Percentiles rank a stretch among this genome's conserved stretches.
These are phyloP conservation scores for Aspergillus fumigatiaffinis DNA, from an alignment of 2,329 filamentous ascomycete species.

Conservation along the genomic window DNA sequence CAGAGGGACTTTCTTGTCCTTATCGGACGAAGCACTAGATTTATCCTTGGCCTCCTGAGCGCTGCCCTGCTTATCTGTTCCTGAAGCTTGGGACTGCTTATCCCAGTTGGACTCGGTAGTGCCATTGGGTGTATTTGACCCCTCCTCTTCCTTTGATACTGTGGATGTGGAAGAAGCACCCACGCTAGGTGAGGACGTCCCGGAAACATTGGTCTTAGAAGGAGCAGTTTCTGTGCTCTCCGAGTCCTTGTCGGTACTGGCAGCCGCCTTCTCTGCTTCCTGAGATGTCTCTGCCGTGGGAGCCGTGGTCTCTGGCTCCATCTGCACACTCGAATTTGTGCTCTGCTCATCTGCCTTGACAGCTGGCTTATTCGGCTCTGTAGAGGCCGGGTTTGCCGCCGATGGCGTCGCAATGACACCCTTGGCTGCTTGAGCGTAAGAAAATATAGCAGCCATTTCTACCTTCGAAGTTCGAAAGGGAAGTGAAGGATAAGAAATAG, in stretches of 20 bases:
- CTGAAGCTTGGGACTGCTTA: conserved; percentile 59
- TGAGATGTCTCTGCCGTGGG: conserved; percentile 45
- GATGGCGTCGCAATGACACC: conserved; percentile 57
- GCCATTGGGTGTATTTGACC: conserved; percentile 58
- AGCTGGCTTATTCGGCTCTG: conserved; percentile 27
- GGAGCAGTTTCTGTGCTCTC: conserved; percentile 28
- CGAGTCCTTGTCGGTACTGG: conserved; percentile 29
- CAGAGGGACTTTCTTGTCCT: conserved; percentile 58
- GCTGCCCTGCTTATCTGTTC: conserved; percentile 53
- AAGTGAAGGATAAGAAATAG: conserved; percentile 6
- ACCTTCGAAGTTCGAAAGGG: conserved; percentile 6
- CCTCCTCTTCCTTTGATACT: conserved; percentile 57
- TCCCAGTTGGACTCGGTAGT: conserved; percentile 66
- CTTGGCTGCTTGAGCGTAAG: conserved; percentile 93
- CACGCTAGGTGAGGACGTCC: conserved; percentile 52
- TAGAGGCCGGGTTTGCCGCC: conserved; percentile 38
- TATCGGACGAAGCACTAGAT: conserved; percentile 40
- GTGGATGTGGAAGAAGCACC: conserved; percentile 52
- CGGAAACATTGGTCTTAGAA: conserved; percentile 34
- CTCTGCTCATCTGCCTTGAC: conserved; percentile 29
- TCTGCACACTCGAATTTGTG: conserved; percentile 25
- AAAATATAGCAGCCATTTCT: conserved; percentile 61
- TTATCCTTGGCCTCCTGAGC: conserved; percentile 49
- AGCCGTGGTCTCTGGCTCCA: conserved; percentile 27
- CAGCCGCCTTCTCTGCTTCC: conserved; percentile 37